Conservation (phyloP, 2,329 filamentous ascomycete genomes). For the Pyrenochaeta sp. region DNA sequence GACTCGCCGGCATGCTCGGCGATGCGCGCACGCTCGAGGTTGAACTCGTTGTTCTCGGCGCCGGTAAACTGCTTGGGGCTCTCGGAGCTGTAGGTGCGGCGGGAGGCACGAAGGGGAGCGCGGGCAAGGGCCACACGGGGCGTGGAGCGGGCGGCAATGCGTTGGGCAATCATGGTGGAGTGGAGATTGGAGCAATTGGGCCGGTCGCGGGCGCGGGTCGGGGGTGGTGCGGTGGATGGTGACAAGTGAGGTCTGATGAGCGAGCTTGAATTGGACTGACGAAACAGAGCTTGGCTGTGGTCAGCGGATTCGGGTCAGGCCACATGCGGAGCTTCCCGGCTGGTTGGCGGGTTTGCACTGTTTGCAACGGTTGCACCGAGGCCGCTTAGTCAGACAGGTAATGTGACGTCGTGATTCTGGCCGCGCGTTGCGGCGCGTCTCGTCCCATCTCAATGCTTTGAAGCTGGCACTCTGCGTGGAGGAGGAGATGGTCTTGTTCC, state of each 20-base stretch:
- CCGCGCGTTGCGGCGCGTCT: conserved; percentile 22
- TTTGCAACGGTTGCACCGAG: too few species aligned
- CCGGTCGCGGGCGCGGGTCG: too few species aligned
- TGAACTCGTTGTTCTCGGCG: conserved; percentile 84
- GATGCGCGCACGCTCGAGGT: conserved; percentile 87
- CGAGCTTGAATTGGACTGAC: conserved; percentile 31
- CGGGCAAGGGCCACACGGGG: conserved; percentile 67
- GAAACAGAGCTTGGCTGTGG: conserved; percentile 23
- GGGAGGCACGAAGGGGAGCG: conserved; percentile 68
- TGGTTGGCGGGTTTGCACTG: conserved; percentile 29
- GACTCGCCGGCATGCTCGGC: conserved; percentile 88
- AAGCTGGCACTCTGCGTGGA: too few species aligned
- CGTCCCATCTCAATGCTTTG: conserved; percentile 2
- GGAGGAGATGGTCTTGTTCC: conserved; percentile 11
- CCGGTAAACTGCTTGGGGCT: conserved; percentile 64
- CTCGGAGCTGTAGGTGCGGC: conserved; percentile 73
- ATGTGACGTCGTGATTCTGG: conserved; percentile 34
- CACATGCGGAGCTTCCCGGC: conserved; percentile 20
- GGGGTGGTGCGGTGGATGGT: conserved; percentile 13
- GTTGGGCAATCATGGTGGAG: conserved; percentile 46
- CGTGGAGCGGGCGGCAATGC: conserved; percentile 49
- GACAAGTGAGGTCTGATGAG: conserved; percentile 30
- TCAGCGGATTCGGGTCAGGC: conserved; percentile 24
- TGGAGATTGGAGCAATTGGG: conserved; percentile 42
- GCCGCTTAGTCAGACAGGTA: too few species aligned